Evolutionary conservation across 108 stramenopile genomes (phyloP), one percentile per base, ranked within the genome.

Genomic region (Conticribra guillardii): DNA sequence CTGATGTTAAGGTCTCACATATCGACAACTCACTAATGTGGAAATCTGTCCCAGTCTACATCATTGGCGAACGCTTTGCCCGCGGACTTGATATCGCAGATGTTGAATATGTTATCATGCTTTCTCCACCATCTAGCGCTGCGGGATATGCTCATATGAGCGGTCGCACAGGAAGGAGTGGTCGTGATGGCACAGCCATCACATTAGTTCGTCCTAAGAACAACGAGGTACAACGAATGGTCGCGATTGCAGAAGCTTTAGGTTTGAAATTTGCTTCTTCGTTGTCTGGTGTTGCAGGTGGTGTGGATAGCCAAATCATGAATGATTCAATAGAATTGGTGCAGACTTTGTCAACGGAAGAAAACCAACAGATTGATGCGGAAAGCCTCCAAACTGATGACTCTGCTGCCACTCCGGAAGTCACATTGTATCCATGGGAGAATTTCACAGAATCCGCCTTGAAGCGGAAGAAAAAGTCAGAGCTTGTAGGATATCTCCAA

Each of bases 141-240:
- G 87, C 87, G 2, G 84, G 79, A 4, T 91, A 91, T 60, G 66
- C 86, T 4, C 90, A 91, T 63, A 76, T 88, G 76, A 81, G 87
- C 1, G 90, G 90, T 24, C 76, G 90, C 3, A 91, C 90, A n/a
- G 90, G 87, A 31, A 58, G 90, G 21, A 73, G 60, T 49, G 76
- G 82, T 26, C 23, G 58, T 18, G n/a, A 45, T 22, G 89, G 89
- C 5, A 74, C 68, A 33, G 82, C 80, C 0, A 72, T 87, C 11
- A 84, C 85, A n/a, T 68, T 87, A 30, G 71, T 84, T 17, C 49
- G 73, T 19, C 48, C 71, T 26, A 62, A 48, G 65, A 67, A 72
- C 16, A 79, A 70, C 23, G 84, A 87, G 46, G 76, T 69, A 4
- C 57, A 63, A 17, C 69, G 76, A 47, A 61, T 87, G 51, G 82